Percentiles rank a stretch among this genome's conserved stretches.
These are phyloP conservation scores for Botrytis sinoallii DNA, from an alignment of 2,329 filamentous ascomycete genomes.

Conservation along the genomic window DNA sequence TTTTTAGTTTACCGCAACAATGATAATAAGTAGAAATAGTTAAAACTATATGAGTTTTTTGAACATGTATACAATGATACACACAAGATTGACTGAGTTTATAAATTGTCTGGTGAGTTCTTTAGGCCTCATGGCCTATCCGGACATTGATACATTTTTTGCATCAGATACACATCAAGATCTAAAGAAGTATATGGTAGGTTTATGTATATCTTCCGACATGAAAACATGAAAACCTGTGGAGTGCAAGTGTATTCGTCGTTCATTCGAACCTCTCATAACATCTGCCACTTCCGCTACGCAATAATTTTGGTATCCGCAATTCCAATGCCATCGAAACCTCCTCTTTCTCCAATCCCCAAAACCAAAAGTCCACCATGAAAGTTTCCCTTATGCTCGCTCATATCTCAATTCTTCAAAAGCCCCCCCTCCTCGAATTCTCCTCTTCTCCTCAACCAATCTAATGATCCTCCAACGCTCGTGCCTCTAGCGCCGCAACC, in stretches of 20 bases:
- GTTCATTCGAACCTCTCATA: neutral
- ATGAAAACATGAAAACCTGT: neutral
- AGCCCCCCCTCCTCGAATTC: neutral
- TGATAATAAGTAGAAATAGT: neutral
- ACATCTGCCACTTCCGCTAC: neutral
- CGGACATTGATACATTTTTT: neutral
- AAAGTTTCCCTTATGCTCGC: neutral
- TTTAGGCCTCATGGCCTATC: neutral
- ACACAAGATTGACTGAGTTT: neutral
- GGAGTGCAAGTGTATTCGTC: neutral
- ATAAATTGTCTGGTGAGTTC: neutral
- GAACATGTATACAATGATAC: neutral
- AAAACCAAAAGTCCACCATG: neutral
- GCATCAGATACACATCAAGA: neutral
- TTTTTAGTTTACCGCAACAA: neutral
- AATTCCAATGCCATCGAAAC: neutral
- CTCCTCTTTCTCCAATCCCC: neutral
- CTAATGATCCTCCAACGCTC: conserved; percentile 37
- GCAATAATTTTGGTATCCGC: neutral
- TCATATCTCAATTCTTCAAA: neutral
- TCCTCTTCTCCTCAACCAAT: too few relatives aligned
- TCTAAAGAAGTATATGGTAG: neutral
- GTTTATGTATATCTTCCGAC: neutral
- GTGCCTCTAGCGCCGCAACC: conserved; percentile 43
- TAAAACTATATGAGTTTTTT: neutral